These are phyloP conservation scores for Theobroma grandiflorum DNA, from an alignment of 441 rosid species.

Conservation along the genomic window DNA sequence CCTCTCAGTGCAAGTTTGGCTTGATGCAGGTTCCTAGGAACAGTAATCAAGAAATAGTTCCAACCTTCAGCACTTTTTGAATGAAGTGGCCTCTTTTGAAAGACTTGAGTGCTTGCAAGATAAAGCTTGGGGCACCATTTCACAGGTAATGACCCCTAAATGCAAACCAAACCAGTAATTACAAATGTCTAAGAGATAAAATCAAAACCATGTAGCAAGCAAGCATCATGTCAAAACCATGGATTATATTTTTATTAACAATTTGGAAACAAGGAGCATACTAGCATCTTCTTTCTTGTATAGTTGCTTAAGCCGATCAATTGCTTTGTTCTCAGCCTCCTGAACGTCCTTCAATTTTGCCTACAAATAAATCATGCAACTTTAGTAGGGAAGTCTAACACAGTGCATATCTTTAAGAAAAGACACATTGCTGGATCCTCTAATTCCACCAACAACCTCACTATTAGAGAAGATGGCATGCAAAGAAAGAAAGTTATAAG, in stretches of 20 bases:
- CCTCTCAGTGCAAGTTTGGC: background rate
- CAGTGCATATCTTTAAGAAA: background rate
- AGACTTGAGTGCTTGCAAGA: background rate
- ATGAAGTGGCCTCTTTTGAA: background rate
- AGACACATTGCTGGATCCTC: background rate
- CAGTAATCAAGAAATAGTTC: background rate
- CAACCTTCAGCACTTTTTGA: background rate
- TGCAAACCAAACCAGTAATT: constrained; percentile 11
- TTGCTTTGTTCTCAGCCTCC: constrained; percentile 54
- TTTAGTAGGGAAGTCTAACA: background rate
- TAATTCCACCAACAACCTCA: background rate
- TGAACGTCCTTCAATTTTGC: constrained; percentile 57
- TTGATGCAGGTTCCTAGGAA: background rate
- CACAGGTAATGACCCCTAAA: background rate
- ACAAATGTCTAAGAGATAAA: background rate
- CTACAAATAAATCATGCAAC: constrained; percentile 38
- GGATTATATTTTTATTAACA: constrained; percentile 5
- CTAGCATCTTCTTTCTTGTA: constrained; percentile 81
- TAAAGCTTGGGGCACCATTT: constrained; percentile 10
- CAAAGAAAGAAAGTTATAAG: background rate
- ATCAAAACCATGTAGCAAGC: background rate
- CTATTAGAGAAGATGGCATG: background rate
- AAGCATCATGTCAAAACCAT: constrained; percentile 1
- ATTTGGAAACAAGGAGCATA: constrained; percentile 46
- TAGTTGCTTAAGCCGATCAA: constrained; percentile 56